Evolutionary conservation across 768 basidiomycete species (phyloP), one percentile per base, ranked within the genome.

Genomic region (Dentipellis fragilis): DNA sequence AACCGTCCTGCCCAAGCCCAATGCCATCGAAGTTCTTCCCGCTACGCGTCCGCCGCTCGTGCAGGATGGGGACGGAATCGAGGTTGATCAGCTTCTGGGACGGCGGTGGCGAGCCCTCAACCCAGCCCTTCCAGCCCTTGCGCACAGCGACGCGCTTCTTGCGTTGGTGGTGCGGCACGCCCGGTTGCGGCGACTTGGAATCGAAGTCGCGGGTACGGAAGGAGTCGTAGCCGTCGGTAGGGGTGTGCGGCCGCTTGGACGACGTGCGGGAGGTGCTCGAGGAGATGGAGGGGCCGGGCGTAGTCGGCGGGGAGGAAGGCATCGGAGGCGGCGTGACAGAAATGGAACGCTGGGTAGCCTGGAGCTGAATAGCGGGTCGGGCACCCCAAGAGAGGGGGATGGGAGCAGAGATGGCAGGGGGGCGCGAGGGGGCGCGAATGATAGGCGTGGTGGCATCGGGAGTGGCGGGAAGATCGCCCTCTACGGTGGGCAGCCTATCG

Each of bases 71-170:
- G 1, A 83, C 85, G 36, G 77, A 75, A 67, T 91, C 89, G 58
- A 90, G 76, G 64, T 89, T 89, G 70, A 90, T 90, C 52, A 89
- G 72, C 68, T 89, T 89, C 63, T 83, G 79, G 14, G 86, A 87
- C 19, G 89, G 85, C 52, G 82, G 81, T 3, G 86, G 86, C 12
- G 87, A 89, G 61, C 87, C 88, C 73, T 89, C 89, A 19, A 91
- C 85, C 89, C 89, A 91, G 39, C 89, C 89, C 73, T 91, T 91
- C 89, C 89, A 91, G 16, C 89, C 89, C 68, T 91, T 91, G 70
- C 77, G 83, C 0, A 79, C 72, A 19, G 83, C 76, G 46, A 77
- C 72, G 61, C 84, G 83, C 73, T 80, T 87, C n/a, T 68, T 68
- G 23, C 64, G 71, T 23, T 62, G 66, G 22, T 63, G 63, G 10